Evolutionary conservation across 1,284 basidiomycete species (phyloP).

Genomic region (Afroboletus lepidellus): DNA sequence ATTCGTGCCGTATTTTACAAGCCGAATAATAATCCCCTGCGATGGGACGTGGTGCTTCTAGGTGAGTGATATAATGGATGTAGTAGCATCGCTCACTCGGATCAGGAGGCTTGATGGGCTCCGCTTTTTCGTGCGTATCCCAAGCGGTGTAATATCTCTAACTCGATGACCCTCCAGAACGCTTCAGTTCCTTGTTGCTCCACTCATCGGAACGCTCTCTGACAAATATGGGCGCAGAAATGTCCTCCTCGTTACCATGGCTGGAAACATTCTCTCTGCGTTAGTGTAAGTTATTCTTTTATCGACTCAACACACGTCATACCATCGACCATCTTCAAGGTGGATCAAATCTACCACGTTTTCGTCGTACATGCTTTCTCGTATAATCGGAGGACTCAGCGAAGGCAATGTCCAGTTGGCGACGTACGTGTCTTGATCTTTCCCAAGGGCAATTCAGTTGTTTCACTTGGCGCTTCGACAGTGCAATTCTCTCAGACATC

Average conservation of each 20-base stretch:
- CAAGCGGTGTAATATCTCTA: neutral
- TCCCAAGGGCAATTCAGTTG: neutral
- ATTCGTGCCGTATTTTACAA: constrained; percentile 63
- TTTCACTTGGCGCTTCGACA: constrained; percentile 30
- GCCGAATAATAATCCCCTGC: constrained; percentile 57
- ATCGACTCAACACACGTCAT: neutral
- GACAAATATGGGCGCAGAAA: constrained; percentile 85
- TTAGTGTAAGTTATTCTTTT: constrained; percentile 54
- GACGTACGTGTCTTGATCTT: constrained; percentile 49
- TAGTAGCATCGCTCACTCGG: constrained; percentile 12
- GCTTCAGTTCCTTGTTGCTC: constrained; percentile 85
- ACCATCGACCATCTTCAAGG: constrained; percentile 36
- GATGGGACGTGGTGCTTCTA: constrained; percentile 84
- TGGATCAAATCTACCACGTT: constrained; percentile 90
- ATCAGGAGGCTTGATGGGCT: constrained; percentile 82
- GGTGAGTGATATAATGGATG: constrained; percentile 39
- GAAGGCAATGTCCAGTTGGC: constrained; percentile 86
- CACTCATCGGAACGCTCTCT: constrained; percentile 76
- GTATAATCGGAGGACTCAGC: constrained; percentile 84
- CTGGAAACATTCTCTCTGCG: constrained; percentile 88
- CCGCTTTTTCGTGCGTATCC: constrained; percentile 76
- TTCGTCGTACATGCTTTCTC: constrained; percentile 82
- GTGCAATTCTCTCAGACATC: constrained; percentile 88
- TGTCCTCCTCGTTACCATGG: constrained; percentile 80
- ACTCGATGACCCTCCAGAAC: constrained; percentile 46